Conservation (phyloP, 2,329 filamentous ascomycete species). For the Onygenales sp. region DNA sequence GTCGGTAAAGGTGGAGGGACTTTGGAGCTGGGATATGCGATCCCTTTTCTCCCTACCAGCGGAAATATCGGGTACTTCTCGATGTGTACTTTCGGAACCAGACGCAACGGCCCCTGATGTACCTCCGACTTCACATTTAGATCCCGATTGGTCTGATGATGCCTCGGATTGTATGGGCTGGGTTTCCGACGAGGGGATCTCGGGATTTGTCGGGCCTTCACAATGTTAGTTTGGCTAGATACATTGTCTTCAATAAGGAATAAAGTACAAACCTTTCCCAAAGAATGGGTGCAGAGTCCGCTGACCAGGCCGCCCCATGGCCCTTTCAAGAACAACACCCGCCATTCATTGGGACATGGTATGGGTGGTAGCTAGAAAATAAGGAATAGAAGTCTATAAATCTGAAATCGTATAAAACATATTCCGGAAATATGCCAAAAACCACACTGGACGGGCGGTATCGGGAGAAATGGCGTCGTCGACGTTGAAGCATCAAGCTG, state of each 20-base stretch:
- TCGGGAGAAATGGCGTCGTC: too few relatives aligned
- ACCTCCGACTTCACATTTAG: background rate
- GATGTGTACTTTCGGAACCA: background rate
- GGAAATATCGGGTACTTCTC: background rate
- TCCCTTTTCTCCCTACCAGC: background rate
- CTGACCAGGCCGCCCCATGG: slow-evolving; percentile 30
- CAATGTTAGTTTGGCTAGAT: background rate
- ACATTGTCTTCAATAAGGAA: background rate
- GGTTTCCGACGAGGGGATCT: background rate
- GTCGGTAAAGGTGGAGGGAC: background rate
- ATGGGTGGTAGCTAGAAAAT: background rate
- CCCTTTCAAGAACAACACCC: slow-evolving; percentile 15
- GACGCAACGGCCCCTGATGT: background rate
- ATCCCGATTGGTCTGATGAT: background rate
- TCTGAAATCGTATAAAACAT: too few relatives aligned
- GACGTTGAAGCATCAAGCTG: too few relatives aligned
- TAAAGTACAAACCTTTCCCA: slow-evolving; percentile 23
- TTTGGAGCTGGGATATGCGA: background rate
- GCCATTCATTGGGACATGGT: background rate
- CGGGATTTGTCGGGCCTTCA: slow-evolving; percentile 6
- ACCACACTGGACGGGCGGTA: too few relatives aligned
- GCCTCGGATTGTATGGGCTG: background rate
- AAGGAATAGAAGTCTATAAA: too few relatives aligned
- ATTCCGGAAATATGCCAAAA: too few relatives aligned
- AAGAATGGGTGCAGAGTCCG: slow-evolving; percentile 34